phyloP scores from a whole-genome alignment of 2,329 filamentous ascomycete species.

The Colletotrichum falcatum region DNA sequence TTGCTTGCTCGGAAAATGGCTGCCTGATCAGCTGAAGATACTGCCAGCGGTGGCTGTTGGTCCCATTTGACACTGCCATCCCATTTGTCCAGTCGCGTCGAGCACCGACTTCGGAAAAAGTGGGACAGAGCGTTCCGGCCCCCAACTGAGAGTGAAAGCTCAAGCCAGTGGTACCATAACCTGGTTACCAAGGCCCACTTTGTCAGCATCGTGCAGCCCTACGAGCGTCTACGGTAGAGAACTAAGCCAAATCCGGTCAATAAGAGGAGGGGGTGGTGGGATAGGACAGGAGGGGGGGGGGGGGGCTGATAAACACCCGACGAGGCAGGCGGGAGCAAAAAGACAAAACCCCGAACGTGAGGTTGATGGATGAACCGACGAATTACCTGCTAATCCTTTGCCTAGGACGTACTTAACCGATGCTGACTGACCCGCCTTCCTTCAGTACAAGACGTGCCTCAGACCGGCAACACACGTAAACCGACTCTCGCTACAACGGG shows the following conservation, averaged over 20 bases:
- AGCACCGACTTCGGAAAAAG: not conserved
- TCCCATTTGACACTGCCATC: not conserved
- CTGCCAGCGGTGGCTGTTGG: not conserved
- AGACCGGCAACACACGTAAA: not conserved
- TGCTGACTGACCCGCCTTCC: slow-evolving; percentile 4
- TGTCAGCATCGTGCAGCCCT: slow-evolving; percentile 37
- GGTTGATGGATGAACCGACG: slow-evolving; percentile 17
- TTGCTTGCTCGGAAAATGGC: slow-evolving; percentile 2
- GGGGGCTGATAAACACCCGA: not conserved
- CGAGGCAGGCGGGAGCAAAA: not conserved
- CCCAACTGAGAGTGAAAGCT: slow-evolving; percentile 4
- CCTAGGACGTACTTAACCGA: too few relatives aligned
- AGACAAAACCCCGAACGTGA: not conserved
- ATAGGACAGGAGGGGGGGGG: not conserved
- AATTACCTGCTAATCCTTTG: slow-evolving; percentile 10
- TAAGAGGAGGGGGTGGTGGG: not conserved
- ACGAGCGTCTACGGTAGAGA: not conserved
- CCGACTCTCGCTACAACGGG: not conserved
- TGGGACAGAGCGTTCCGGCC: not conserved
- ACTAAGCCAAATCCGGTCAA: slow-evolving; percentile 12
- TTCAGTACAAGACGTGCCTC: not conserved
- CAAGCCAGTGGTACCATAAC: slow-evolving; percentile 1
- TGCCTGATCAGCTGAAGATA: slow-evolving; percentile 12
- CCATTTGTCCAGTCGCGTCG: not conserved
- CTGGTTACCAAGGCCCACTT: slow-evolving; percentile 8